These are phyloP conservation scores for Neurospora sp. DNA, from an alignment of 495 filamentous ascomycete species.

Conservation along the genomic window DNA sequence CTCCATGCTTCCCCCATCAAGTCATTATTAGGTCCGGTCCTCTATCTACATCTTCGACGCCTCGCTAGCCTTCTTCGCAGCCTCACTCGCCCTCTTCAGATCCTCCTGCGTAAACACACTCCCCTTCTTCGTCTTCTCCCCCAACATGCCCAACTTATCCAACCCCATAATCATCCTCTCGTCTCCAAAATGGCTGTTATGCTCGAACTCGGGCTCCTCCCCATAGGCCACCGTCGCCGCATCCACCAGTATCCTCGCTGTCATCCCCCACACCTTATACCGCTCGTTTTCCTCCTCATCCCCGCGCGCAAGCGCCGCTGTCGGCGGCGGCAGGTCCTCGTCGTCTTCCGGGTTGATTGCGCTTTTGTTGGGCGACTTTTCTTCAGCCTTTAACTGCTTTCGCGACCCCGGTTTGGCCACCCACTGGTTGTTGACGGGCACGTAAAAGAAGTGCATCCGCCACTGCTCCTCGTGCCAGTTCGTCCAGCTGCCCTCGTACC, in stretches of 20 bases:
- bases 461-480: conserved; percentile 52
- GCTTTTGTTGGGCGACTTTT: background rate
- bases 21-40: background rate
- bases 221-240: conserved; percentile 74
- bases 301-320: conserved; percentile 11
- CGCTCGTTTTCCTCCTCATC: conserved; percentile 39
- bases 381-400: background rate
- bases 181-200: conserved; percentile 71
- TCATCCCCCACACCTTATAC: conserved; percentile 88
- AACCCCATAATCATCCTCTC: conserved; percentile 61
- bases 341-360: conserved; percentile 1
- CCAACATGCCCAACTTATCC: conserved; percentile 49
- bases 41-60: conserved; percentile 34
- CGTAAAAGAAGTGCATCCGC: conserved; percentile 85
- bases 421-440: conserved; percentile 53
- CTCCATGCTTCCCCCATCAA: background rate
- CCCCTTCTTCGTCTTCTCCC: conserved; percentile 41
- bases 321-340: conserved; percentile 1
- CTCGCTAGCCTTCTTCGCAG: background rate
- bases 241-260: conserved; percentile 78
- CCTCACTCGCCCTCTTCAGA: conserved; percentile 39
- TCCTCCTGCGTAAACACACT: conserved; percentile 50
- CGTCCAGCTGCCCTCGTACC: conserved; percentile 62
- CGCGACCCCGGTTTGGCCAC: conserved; percentile 45
- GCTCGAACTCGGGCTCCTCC: conserved; percentile 71